Conservation (phyloP, 805 yeast species). For the Kockiozyma suomiensis region DNA sequence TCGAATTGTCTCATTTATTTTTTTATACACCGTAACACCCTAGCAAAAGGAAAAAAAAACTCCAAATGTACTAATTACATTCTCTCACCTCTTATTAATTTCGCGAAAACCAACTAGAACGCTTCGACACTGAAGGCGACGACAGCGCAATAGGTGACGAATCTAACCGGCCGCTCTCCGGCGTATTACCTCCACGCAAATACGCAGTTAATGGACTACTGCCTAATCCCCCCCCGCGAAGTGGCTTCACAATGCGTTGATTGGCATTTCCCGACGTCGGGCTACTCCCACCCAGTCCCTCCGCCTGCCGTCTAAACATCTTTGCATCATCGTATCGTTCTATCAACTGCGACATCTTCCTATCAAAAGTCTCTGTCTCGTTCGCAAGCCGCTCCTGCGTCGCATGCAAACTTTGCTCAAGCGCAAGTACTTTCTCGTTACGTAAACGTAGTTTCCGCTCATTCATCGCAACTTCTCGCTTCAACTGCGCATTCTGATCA, state of each 20-base stretch:
- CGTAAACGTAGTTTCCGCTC: slow-evolving; percentile 61
- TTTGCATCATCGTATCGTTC: slow-evolving; percentile 36
- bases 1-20: no score
- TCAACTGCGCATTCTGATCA: slow-evolving; percentile 58
- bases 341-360: slow-evolving; percentile 28
- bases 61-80: no score
- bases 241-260: slow-evolving; percentile 62
- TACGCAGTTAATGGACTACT: slow-evolving; percentile 17
- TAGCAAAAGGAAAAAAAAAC: not conserved
- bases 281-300: slow-evolving; percentile 14
- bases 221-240: slow-evolving; percentile 49
- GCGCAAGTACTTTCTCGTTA: slow-evolving; percentile 56
- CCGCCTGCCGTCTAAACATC: slow-evolving; percentile 25
- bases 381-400: slow-evolving; percentile 53
- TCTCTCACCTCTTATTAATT: no score
- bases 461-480: slow-evolving; percentile 58
- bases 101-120: slow-evolving; percentile 19
- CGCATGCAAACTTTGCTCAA: slow-evolving; percentile 54
- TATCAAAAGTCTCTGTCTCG: slow-evolving; percentile 56
- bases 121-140: slow-evolving; percentile 8
- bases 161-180: not conserved
- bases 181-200: slow-evolving; percentile 1
- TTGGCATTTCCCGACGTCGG: not conserved
- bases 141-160: slow-evolving; percentile 4
- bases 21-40: no score